A percentile compares a stretch with the other conserved stretches of the same genome.
Evolutionary conservation across 257 asterid genomes (phyloP).

Genomic region (Solanum rostratum): DNA sequence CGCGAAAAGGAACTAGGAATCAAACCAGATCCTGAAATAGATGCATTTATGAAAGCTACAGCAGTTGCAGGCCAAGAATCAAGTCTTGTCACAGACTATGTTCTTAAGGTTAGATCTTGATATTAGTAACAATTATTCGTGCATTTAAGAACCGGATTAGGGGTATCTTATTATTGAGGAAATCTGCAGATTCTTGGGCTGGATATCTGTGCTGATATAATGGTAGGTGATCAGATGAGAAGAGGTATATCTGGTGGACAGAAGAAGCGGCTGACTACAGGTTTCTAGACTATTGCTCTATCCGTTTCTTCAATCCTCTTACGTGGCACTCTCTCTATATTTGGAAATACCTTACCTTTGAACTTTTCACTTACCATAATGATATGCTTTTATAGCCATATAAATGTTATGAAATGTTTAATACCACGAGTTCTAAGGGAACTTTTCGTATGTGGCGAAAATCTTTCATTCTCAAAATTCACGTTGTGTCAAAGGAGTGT

Average conservation of each 20-base stretch:
- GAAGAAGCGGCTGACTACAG: conserved; percentile 91
- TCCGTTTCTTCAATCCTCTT: not conserved
- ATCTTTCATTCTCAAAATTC: not conserved
- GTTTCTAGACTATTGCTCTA: conserved; percentile 16
- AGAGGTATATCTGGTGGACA: conserved; percentile 98
- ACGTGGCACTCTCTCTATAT: not conserved
- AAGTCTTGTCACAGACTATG: conserved; percentile 79
- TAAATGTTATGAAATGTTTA: not conserved
- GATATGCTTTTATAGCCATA: not conserved
- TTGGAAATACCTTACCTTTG: not conserved
- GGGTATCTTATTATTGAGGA: not conserved
- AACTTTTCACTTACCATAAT: not conserved
- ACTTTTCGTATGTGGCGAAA: not conserved
- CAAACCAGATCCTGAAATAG: conserved; percentile 83
- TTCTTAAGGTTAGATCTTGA: conserved; percentile 57
- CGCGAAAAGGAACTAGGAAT: conserved; percentile 68
- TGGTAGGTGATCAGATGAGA: conserved; percentile 90
- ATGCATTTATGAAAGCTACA: conserved; percentile 93
- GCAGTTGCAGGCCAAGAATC: conserved; percentile 86
- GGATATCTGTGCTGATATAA: conserved; percentile 85
- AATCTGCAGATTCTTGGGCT: conserved; percentile 71
- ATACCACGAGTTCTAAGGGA: not conserved
- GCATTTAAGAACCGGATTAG: not conserved
- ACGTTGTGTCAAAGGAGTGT: not conserved
- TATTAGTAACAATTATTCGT: not conserved